phyloP scores from a whole-genome alignment of 208 protist genomes.

The Leishmania tropica region DNA sequence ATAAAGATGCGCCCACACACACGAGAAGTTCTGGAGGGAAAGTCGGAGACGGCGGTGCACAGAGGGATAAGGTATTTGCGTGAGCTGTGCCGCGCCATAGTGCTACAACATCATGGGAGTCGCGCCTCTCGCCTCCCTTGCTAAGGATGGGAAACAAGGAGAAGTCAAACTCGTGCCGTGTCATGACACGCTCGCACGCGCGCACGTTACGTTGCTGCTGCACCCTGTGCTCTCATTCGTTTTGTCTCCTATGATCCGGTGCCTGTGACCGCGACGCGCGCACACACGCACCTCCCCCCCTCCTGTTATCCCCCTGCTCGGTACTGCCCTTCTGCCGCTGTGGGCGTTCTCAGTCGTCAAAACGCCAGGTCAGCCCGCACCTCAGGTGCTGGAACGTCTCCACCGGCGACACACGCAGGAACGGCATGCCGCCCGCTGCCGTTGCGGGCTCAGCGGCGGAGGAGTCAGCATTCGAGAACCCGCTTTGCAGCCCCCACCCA shows the following conservation, averaged over 20 bases:
- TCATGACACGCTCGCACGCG: not conserved
- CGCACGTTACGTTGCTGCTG: not conserved
- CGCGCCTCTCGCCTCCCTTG: not conserved
- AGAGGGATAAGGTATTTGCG: not conserved
- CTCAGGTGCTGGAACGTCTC: constrained; percentile 68
- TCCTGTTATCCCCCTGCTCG: not conserved
- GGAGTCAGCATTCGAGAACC: constrained; percentile 4
- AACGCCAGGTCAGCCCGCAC: constrained; percentile 73
- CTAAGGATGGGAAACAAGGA: not conserved
- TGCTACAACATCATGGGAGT: not conserved
- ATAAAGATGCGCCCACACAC: not conserved
- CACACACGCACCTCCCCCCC: not conserved
- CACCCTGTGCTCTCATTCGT: not conserved
- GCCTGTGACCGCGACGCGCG: not conserved
- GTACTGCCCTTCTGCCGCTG: not conserved
- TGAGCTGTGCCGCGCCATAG: not conserved
- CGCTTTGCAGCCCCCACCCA: constrained; percentile 26
- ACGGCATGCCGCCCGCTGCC: constrained; percentile 15
- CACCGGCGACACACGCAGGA: constrained; percentile 54
- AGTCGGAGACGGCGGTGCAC: not conserved
- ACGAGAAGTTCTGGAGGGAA: not conserved
- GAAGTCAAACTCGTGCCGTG: not conserved
- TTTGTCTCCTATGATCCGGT: not conserved
- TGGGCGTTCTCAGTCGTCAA: constrained; percentile 18
- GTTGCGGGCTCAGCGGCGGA: constrained; percentile 2